Evolutionary conservation across 1,284 basidiomycete genomes (phyloP).

Genomic region (Earliella scabrosa): DNA sequence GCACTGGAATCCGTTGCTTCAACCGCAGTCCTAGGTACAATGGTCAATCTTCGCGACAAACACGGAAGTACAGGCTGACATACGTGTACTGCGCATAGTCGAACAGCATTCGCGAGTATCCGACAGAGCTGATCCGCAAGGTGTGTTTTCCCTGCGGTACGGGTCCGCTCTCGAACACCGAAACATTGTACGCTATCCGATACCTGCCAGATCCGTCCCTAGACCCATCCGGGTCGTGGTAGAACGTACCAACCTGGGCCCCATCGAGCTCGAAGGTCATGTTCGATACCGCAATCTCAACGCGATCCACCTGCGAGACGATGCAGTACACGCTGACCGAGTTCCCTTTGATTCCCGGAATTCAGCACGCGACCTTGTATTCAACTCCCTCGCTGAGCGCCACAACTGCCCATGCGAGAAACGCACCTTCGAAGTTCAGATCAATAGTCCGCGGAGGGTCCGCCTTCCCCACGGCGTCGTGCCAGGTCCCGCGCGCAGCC

Average conservation of each 20-base stretch:
- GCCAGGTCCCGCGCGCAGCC: slow-evolving; percentile 18
- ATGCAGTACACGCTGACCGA: slow-evolving; percentile 19
- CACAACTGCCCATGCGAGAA: too few relatives aligned
- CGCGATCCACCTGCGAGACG: slow-evolving; percentile 11
- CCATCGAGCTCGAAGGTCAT: slow-evolving; percentile 22
- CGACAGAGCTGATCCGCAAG: slow-evolving; percentile 18
- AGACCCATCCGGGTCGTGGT: slow-evolving; percentile 9
- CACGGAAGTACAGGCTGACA: neutral
- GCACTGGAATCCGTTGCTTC: neutral
- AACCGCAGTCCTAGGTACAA: slow-evolving; percentile 5
- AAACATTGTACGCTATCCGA: slow-evolving; percentile 11
- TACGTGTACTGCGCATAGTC: slow-evolving; percentile 25
- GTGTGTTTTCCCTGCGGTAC: slow-evolving; percentile 14
- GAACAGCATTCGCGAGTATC: slow-evolving; percentile 18
- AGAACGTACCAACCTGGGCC: slow-evolving; percentile 9
- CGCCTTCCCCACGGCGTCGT: slow-evolving; percentile 11
- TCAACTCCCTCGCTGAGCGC: too few relatives aligned
- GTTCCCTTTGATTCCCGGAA: slow-evolving; percentile 8
- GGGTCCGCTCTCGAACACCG: slow-evolving; percentile 13
- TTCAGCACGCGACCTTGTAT: neutral
- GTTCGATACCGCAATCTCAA: slow-evolving; percentile 10
- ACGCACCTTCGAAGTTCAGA: slow-evolving; percentile 20
- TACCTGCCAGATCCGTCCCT: slow-evolving; percentile 4
- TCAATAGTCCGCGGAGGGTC: slow-evolving; percentile 18
- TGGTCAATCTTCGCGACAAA: neutral